Base-by-base conservation (phyloP, 371 early-diverging fungal genomes). In the Mucor irregularis region DNA sequence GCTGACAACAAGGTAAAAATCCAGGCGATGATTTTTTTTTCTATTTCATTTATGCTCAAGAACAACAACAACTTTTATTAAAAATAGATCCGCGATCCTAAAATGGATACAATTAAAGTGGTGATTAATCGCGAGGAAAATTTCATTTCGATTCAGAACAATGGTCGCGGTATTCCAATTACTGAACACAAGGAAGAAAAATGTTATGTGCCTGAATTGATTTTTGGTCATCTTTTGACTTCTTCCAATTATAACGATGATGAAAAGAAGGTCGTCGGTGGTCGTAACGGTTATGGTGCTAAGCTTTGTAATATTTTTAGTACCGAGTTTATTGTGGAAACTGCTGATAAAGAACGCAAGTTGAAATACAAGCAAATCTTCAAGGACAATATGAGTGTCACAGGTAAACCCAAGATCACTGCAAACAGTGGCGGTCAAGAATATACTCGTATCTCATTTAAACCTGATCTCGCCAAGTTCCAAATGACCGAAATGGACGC, bases 241-340 rank as follows among this genome's bases (percentile, higher is more conserved):
- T 95, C 96, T 17, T 95, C 96, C 52, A 99, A 99, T 82, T 99
- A 99, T 72, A 89, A 99, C 71, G 99, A 99, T 71, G 74, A 86
- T 22, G 95, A 99, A 69, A 95, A 99, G 72, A 99, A 99, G 70
- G 91, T 97, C 17, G 95, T 97, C 6, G 99, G 99, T 66, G 99
- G 99, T 26, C 83, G 99, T 43, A 99, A 99, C 73, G 99, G 99
- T 42, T 99, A 96, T 70, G 99, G 99, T 52, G 99, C 99, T 33
- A 99, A 99, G 71, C 86, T 99, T 11, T 98, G 99, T 79, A 99
- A 99, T 66, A 99, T 99, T 47, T 99, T 99, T 64, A 93, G 93
- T 62, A 92, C 83, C 4, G 92, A 96, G 78, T 99, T 99, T 71
- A 87, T 84, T 29, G 95, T 99, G 9, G 99, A 99, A 76, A 99